These are phyloP conservation scores for Lotus japonicus DNA, from an alignment of 306 rosid species.

Conservation along the genomic window DNA sequence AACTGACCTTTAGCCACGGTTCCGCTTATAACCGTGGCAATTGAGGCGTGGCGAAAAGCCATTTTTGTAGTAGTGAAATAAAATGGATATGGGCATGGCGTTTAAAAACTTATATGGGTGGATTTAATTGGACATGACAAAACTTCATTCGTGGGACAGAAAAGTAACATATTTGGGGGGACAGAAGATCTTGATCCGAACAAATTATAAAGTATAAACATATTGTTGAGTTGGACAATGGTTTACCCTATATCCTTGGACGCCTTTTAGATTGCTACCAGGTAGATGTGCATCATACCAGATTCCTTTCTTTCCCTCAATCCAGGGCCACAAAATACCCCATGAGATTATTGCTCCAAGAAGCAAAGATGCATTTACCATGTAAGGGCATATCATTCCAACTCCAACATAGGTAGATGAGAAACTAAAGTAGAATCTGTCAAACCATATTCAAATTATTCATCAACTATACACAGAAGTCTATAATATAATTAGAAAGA, in stretches of 20 bases:
- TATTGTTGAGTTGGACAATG: background rate
- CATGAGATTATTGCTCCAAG: constrained; percentile 66
- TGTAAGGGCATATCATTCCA: constrained; percentile 70
- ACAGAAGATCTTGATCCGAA: background rate
- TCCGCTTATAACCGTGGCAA: too few species aligned
- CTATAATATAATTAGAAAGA: background rate
- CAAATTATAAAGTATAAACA: background rate
- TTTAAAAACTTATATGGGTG: too few species aligned
- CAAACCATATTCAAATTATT: background rate
- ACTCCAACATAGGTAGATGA: constrained; percentile 71
- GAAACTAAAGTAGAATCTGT: constrained; percentile 71
- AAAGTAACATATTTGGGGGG: too few species aligned
- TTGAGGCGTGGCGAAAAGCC: too few species aligned
- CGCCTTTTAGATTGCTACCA: constrained; percentile 46
- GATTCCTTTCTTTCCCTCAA: constrained; percentile 48
- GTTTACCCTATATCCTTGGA: constrained; percentile 66
- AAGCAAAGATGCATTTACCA: constrained; percentile 54
- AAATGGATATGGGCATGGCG: too few species aligned
- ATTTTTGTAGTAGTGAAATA: too few species aligned
- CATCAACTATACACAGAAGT: background rate
- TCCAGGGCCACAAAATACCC: constrained; percentile 69
- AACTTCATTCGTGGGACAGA: too few species aligned
- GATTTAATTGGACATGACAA: too few species aligned
- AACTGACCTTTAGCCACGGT: too few species aligned
- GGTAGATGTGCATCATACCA: constrained; percentile 51